Conservation (phyloP, 345 rosid genomes). For the Eucalyptus viminalis region DNA sequence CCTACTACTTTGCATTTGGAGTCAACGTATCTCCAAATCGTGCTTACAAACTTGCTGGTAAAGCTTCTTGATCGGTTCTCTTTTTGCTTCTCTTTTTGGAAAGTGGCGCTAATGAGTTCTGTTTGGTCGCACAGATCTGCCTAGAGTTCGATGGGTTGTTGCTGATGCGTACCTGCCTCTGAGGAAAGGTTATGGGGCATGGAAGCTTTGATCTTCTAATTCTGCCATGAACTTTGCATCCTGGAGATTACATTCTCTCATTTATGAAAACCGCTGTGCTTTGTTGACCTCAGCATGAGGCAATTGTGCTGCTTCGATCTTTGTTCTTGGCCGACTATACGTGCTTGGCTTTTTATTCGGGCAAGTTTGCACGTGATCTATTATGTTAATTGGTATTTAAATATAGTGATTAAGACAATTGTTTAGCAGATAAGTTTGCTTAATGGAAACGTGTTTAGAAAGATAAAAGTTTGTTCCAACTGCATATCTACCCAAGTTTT, state of each 20-base stretch:
- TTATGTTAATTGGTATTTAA: too few relatives aligned
- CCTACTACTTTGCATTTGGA: slow-evolving; percentile 72
- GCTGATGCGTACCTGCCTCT: slow-evolving; percentile 62
- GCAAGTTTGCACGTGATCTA: too few relatives aligned
- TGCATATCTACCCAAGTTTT: too few relatives aligned
- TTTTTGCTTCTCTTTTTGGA: neutral
- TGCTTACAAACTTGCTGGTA: slow-evolving; percentile 69
- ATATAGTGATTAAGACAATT: too few relatives aligned
- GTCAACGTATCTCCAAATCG: slow-evolving; percentile 69
- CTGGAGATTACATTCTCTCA: neutral
- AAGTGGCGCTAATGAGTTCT: neutral
- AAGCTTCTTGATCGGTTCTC: neutral
- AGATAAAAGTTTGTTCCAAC: too few relatives aligned
- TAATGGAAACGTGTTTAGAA: too few relatives aligned
- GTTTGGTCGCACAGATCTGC: slow-evolving; percentile 32
- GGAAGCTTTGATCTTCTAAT: neutral
- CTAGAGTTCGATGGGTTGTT: slow-evolving; percentile 86
- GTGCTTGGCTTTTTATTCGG: too few relatives aligned
- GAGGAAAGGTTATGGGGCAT: slow-evolving; percentile 77
- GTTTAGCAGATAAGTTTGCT: too few relatives aligned
- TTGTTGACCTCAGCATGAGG: neutral
- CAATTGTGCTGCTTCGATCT: too few relatives aligned
- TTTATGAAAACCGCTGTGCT: neutral
- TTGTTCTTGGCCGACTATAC: too few relatives aligned
- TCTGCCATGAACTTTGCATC: neutral